A percentile compares a stretch with the other conserved stretches of the same genome.
Evolutionary conservation across 2,329 filamentous ascomycete genomes (phyloP).

Genomic region (Talaromyces sp.): DNA sequence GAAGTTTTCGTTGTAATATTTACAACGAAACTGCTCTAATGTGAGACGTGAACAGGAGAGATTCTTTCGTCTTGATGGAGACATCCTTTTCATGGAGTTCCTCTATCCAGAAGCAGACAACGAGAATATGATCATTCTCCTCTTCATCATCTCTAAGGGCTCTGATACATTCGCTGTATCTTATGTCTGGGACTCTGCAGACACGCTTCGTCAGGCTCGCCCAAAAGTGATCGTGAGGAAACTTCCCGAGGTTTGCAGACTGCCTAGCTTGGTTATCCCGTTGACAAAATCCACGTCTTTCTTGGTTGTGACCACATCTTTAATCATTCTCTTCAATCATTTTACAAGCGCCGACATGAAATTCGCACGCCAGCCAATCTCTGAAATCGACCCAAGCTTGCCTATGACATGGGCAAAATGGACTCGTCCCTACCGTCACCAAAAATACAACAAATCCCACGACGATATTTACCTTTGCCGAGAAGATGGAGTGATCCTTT

Average conservation of each 20-base stretch:
- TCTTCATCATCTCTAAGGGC: constrained; percentile 52
- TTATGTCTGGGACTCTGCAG: constrained; percentile 49
- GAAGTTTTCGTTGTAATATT: background rate
- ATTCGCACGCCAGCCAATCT: constrained; percentile 8
- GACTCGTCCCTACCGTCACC: constrained; percentile 68
- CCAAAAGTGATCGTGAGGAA: constrained; percentile 25
- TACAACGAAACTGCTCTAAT: background rate
- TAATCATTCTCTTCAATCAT: constrained; percentile 46
- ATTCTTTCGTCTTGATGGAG: constrained; percentile 55
- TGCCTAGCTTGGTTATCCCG: constrained; percentile 67
- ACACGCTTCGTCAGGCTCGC: constrained; percentile 19
- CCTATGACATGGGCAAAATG: constrained; percentile 73
- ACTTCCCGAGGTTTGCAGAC: constrained; percentile 35
- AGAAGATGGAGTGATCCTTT: constrained; percentile 77
- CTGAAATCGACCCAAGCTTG: constrained; percentile 19
- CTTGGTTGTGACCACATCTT: constrained; percentile 57
- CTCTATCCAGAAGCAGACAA: constrained; percentile 65
- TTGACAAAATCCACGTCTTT: constrained; percentile 66
- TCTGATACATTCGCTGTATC: constrained; percentile 43
- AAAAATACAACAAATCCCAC: constrained; percentile 54
- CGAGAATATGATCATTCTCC: constrained; percentile 65
- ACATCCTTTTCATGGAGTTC: constrained; percentile 84
- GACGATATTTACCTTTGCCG: constrained; percentile 82
- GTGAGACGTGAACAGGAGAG: constrained; percentile 29
- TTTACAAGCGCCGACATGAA: constrained; percentile 23